phyloP scores from a whole-genome alignment of 1,139 yeast genomes.

The Diutina neorugosa region DNA sequence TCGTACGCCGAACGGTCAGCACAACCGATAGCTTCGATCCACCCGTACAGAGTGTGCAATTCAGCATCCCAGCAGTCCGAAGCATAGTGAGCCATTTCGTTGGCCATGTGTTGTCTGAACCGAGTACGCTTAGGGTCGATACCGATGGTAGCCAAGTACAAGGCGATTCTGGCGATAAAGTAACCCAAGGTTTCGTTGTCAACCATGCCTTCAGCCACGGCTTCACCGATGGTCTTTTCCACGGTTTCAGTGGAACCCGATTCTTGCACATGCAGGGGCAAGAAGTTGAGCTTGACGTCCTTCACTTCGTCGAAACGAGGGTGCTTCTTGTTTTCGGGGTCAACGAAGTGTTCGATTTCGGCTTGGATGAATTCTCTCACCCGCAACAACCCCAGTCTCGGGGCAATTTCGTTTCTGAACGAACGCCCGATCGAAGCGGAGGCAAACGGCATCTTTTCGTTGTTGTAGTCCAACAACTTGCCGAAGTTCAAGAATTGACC shows the following conservation, averaged over 20 bases:
- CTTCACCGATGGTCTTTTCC: slow-evolving; percentile 72
- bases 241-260: slow-evolving; percentile 64
- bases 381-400: slow-evolving; percentile 93
- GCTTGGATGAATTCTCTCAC: slow-evolving; percentile 99
- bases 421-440: slow-evolving; percentile 98
- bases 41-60: slow-evolving; percentile 87
- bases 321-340: slow-evolving; percentile 79
- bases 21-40: slow-evolving; percentile 99
- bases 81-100: slow-evolving; percentile 99
- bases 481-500: slow-evolving; percentile 95
- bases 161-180: slow-evolving; percentile 85
- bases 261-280: slow-evolving; percentile 81
- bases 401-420: slow-evolving; percentile 97
- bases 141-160: slow-evolving; percentile 80
- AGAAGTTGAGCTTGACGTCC: slow-evolving; percentile 60
- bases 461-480: slow-evolving; percentile 89
- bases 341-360: slow-evolving; percentile 97
- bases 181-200: slow-evolving; percentile 97
- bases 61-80: slow-evolving; percentile 99
- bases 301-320: slow-evolving; percentile 66
- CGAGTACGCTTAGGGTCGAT: slow-evolving; percentile 74
- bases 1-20: slow-evolving; percentile 99
- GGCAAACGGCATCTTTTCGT: slow-evolving; percentile 96
- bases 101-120: slow-evolving; percentile 97
- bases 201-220: slow-evolving; percentile 76